Evolutionary conservation across 306 rosid species (phyloP), one percentile per base, ranked within the genome.

Genomic region (Citrullus colocynthis): DNA sequence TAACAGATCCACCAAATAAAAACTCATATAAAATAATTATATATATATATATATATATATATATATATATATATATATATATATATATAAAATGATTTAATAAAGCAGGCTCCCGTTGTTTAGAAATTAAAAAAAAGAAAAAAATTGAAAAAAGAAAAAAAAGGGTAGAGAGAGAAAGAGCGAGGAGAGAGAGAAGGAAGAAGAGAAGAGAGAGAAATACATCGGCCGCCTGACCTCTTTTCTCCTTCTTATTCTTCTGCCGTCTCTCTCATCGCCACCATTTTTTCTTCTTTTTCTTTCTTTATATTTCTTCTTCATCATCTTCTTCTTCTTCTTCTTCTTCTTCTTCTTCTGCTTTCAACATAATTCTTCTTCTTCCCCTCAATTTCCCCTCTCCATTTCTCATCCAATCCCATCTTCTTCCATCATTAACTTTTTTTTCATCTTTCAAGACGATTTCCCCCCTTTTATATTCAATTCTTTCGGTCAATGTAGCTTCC

Each of bases 171-270:
- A 45, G 75, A 70, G 75, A 42, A 8, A 24, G 56, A 37, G 30
- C 41, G 54, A 42, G 20, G 51, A 66, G 74, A 51, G 39, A 30
- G 12, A 39, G 49, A 4, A 18, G 7, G 20, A 16, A 17, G 37
- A 20, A 15, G 4, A 34, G 11, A 36, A 20, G 55, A 67, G 74
- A 44, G 56, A 24, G 75, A 45, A 24, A 45, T 17, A 34, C n/a
- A 74, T 74, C 77, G 77, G 61, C 77, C 45, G 77, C 77, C 77
- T 52, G 44, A 72, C 75, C 56, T 42, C 57, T 67, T 24, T 73
- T 54, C 48, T 52, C 4, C 77, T 30, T 30, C 59, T 7, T 21
- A 42, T 65, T 2, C 57, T n/a, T 67, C 54, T 67, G 10, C 74
- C 74, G 34, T 66, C 52, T 66, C 74, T 37, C 52, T 67, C 74